Conservation (phyloP, 768 basidiomycete genomes). For the Tubosaeta sp. region DNA sequence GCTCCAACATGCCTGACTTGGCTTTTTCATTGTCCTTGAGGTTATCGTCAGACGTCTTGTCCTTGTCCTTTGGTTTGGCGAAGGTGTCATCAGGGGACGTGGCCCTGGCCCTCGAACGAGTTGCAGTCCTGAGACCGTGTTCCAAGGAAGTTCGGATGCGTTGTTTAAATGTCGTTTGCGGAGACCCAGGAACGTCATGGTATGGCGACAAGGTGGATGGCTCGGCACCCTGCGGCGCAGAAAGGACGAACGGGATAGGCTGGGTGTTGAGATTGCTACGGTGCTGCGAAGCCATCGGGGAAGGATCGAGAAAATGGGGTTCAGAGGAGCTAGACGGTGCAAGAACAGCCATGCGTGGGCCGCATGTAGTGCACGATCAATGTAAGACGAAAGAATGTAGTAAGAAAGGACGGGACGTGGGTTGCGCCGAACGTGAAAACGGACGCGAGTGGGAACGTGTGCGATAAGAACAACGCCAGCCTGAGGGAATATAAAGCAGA, state of each 20-base stretch:
- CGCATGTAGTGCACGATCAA: slow-evolving; percentile 29
- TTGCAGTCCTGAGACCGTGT: slow-evolving; percentile 61
- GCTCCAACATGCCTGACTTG: slow-evolving; percentile 43
- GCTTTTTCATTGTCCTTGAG: slow-evolving; percentile 39
- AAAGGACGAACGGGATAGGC: slow-evolving; percentile 35
- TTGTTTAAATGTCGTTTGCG: slow-evolving; percentile 50
- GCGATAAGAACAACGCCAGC: slow-evolving; percentile 6
- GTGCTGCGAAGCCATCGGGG: slow-evolving; percentile 44
- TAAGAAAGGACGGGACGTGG: slow-evolving; percentile 11
- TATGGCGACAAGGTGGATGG: slow-evolving; percentile 22
- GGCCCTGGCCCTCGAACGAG: slow-evolving; percentile 48
- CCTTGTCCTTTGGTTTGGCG: slow-evolving; percentile 42
- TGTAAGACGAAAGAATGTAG: slow-evolving; percentile 9
- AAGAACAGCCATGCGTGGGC: slow-evolving; percentile 43
- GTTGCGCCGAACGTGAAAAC: slow-evolving; percentile 8
- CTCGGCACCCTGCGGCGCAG: slow-evolving; percentile 38
- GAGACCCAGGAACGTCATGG: slow-evolving; percentile 36
- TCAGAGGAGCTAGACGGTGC: slow-evolving; percentile 37
- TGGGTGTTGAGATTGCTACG: slow-evolving; percentile 32
- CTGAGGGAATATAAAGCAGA: slow-evolving; percentile 16
- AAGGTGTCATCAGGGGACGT: slow-evolving; percentile 35
- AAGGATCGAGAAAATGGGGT: slow-evolving; percentile 38
- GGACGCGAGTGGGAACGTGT: slow-evolving; percentile 18
- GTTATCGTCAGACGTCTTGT: slow-evolving; percentile 30
- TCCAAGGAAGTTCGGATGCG: slow-evolving; percentile 65